Percentiles rank a stretch among this genome's conserved stretches.
Evolutionary conservation across 2,329 filamentous ascomycete species (phyloP).

Genomic region (Neodidymelliopsis sp.): DNA sequence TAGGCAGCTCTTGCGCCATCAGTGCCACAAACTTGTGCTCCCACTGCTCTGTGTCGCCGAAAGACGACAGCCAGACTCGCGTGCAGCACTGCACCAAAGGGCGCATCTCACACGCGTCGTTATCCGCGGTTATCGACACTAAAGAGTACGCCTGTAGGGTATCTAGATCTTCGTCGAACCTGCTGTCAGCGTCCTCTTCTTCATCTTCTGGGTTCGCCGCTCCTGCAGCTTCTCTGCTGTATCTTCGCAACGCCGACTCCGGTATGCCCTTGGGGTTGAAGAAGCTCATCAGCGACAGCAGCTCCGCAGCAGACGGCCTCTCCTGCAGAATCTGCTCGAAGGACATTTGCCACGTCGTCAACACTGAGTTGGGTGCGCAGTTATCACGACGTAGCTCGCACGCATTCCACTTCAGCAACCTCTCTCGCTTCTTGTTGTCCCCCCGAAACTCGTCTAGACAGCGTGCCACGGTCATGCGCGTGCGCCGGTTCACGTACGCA

Average conservation of each 20-base stretch:
- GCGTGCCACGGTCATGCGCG: slow-evolving; percentile 17
- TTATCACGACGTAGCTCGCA: slow-evolving; percentile 45
- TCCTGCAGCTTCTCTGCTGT: slow-evolving; percentile 4
- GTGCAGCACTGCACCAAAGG: slow-evolving; percentile 27
- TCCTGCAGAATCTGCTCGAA: slow-evolving; percentile 45
- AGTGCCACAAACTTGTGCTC: slow-evolving; percentile 15
- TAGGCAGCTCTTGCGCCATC: slow-evolving; percentile 22
- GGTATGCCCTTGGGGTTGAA: slow-evolving; percentile 56
- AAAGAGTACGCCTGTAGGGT: slow-evolving; percentile 26
- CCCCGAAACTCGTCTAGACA: slow-evolving; percentile 53
- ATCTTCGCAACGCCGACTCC: slow-evolving; percentile 35
- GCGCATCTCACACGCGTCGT: slow-evolving; percentile 20
- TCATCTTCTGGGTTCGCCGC: slow-evolving; percentile 3
- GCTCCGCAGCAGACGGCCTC: slow-evolving; percentile 48
- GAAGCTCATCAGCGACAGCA: slow-evolving; percentile 58
- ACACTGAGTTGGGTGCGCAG: slow-evolving; percentile 46
- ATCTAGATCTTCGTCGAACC: slow-evolving; percentile 25
- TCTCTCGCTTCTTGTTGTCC: slow-evolving; percentile 38
- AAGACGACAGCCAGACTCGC: slow-evolving; percentile 21
- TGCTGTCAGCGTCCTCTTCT: slow-evolving; percentile 1
- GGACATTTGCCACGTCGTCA: slow-evolving; percentile 47
- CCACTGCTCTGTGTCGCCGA: slow-evolving; percentile 16
- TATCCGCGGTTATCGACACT: slow-evolving; percentile 7
- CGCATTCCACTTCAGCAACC: slow-evolving; percentile 31
- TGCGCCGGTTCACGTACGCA: slow-evolving; percentile 38